These are phyloP conservation scores for Tolypocladium guangdongense DNA, from an alignment of 2,329 filamentous ascomycete species.

Conservation along the genomic window DNA sequence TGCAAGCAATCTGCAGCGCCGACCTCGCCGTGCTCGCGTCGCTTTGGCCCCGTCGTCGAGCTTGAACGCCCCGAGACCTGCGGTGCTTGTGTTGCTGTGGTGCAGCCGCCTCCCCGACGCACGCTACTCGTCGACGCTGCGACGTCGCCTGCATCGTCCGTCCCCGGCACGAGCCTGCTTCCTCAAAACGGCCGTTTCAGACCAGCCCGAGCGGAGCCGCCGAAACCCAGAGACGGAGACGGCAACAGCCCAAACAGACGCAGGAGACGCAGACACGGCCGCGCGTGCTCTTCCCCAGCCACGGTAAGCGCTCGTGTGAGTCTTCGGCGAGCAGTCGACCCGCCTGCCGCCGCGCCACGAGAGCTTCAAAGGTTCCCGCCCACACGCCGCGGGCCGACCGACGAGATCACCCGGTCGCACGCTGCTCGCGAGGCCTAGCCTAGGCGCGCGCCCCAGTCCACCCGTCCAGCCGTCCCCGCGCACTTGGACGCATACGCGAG, in stretches of 20 bases:
- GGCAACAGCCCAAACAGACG: neutral
- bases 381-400: neutral
- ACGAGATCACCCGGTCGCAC: neutral
- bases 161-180: neutral
- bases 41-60: neutral
- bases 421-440: neutral
- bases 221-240: neutral
- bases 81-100: neutral
- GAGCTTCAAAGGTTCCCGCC: neutral
- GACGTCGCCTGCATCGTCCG: neutral
- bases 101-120: neutral
- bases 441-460: neutral
- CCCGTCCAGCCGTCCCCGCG: neutral
- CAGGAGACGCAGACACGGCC: neutral
- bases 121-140: neutral
- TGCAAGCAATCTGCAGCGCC: neutral
- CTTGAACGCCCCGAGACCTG: neutral
- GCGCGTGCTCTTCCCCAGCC: neutral
- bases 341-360: neutral
- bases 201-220: neutral
- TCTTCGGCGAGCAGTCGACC: neutral
- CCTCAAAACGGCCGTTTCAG: neutral
- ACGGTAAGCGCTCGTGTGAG: conserved; percentile 1
- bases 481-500: neutral
- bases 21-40: neutral